Evolutionary conservation across 2,329 filamentous ascomycete genomes (phyloP).

Genomic region (Sarocladium oryzae): DNA sequence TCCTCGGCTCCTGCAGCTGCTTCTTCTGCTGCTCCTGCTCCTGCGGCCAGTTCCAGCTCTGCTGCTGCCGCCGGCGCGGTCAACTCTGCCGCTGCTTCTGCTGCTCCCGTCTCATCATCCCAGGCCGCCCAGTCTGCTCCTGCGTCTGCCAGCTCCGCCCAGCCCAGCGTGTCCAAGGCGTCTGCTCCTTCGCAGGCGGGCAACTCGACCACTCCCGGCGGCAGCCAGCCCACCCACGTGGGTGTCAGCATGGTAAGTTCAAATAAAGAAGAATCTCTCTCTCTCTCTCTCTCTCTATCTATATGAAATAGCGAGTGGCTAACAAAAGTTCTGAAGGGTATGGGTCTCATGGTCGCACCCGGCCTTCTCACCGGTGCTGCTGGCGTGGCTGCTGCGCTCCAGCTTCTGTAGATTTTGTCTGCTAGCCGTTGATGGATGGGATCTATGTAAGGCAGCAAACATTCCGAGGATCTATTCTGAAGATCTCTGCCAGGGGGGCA

Average conservation of each 20-base stretch:
- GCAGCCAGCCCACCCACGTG: neutral
- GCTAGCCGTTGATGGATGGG: no score
- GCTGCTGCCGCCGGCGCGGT: neutral
- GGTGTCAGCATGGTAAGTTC: neutral
- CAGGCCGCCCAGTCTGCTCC: no score
- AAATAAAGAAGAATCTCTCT: no score
- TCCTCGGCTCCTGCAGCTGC: neutral
- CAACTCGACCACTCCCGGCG: neutral
- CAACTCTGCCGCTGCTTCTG: neutral
- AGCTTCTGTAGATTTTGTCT: conserved; percentile 5
- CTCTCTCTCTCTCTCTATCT: no score
- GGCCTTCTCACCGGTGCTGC: neutral
- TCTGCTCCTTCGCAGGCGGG: neutral
- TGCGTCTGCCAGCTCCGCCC: neutral
- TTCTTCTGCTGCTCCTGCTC: neutral
- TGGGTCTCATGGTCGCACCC: neutral
- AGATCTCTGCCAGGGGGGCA: no score
- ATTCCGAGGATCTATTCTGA: no score
- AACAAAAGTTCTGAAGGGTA: neutral
- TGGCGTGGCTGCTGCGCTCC: neutral
- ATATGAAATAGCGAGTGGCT: neutral
- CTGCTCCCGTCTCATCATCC: no score
- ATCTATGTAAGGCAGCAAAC: no score
- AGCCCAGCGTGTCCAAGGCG: neutral
- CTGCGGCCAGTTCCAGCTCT: neutral